Evolutionary conservation across 768 basidiomycete species (phyloP).

Genomic region (Mycena indigotica): DNA sequence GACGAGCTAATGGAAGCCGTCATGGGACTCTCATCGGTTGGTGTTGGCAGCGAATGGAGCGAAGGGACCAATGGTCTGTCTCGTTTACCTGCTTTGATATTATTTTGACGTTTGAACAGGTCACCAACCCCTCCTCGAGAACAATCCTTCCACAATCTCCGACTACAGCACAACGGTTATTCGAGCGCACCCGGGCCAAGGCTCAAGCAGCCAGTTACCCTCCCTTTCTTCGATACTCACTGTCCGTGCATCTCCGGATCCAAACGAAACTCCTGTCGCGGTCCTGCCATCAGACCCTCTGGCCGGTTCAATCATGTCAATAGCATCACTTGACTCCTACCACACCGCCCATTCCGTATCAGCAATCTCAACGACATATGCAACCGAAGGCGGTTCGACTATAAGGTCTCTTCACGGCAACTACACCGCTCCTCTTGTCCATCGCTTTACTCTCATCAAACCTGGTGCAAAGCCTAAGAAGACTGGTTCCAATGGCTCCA

Average conservation of each 20-base stretch:
- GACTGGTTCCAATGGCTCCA: constrained; percentile 35
- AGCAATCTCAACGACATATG: constrained; percentile 55
- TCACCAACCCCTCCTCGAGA: constrained; percentile 57
- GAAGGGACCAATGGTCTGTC: constrained; percentile 42
- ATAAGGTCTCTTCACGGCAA: constrained; percentile 49
- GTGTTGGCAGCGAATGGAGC: constrained; percentile 49
- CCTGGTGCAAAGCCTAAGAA: constrained; percentile 68
- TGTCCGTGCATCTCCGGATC: constrained; percentile 57
- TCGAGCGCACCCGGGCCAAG: constrained; percentile 46
- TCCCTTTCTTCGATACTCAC: constrained; percentile 76
- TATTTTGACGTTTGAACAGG: constrained; percentile 35
- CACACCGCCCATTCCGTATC: constrained; percentile 62
- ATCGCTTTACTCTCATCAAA: constrained; percentile 86
- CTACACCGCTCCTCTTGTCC: constrained; percentile 56
- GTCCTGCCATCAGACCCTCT: constrained; percentile 47
- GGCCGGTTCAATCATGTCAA: constrained; percentile 54
- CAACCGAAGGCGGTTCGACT: constrained; percentile 79
- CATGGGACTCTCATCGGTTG: constrained; percentile 51
- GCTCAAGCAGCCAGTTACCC: constrained; percentile 44
- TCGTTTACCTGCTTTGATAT: constrained; percentile 8
- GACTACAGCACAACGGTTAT: constrained; percentile 76
- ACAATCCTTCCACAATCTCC: constrained; percentile 39
- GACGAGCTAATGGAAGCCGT: constrained; percentile 70
- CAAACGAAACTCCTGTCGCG: constrained; percentile 45
- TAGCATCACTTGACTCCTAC: constrained; percentile 62